A percentile compares a stretch with the other conserved stretches of the same genome.
These are phyloP conservation scores for Penicillium crustosum DNA, from an alignment of 2,329 filamentous ascomycete genomes.

Conservation along the genomic window DNA sequence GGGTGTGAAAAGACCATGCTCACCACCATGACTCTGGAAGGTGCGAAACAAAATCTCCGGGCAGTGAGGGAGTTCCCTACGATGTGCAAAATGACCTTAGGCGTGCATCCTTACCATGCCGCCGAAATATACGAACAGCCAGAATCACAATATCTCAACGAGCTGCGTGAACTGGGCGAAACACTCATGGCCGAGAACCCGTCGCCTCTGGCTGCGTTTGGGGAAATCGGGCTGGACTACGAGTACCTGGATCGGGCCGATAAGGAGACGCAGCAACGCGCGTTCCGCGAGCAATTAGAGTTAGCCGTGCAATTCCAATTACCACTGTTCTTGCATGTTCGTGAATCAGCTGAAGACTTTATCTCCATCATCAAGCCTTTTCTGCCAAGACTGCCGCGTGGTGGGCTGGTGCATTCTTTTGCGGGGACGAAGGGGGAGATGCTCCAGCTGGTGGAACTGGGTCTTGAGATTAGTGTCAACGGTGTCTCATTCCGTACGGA, in stretches of 20 bases:
- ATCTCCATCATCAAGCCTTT: constrained; percentile 45
- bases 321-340: constrained; percentile 38
- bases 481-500: constrained; percentile 48
- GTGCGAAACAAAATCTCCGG: constrained; percentile 44
- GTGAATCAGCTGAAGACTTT: constrained; percentile 48
- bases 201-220: constrained; percentile 47
- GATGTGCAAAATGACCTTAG: constrained; percentile 50
- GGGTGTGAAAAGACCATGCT: constrained; percentile 26
- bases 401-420: constrained; percentile 83
- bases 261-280: constrained; percentile 44
- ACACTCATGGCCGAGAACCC: constrained; percentile 25
- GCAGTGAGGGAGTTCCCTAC: constrained; percentile 26
- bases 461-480: constrained; percentile 51
- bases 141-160: constrained; percentile 10
- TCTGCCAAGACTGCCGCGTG: constrained; percentile 35
- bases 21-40: constrained; percentile 44
- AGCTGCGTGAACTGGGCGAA: constrained; percentile 23
- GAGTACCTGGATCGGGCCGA: constrained; percentile 47
- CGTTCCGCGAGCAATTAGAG: constrained; percentile 47
- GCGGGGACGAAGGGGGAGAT: constrained; percentile 65
- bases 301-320: constrained; percentile 38
- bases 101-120: constrained; percentile 54
- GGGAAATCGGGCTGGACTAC: constrained; percentile 54
- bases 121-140: constrained; percentile 40
- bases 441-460: constrained; percentile 38